Evolutionary conservation across 108 stramenopile genomes (phyloP).

Genomic region (Cyclostephanos tholiformis): DNA sequence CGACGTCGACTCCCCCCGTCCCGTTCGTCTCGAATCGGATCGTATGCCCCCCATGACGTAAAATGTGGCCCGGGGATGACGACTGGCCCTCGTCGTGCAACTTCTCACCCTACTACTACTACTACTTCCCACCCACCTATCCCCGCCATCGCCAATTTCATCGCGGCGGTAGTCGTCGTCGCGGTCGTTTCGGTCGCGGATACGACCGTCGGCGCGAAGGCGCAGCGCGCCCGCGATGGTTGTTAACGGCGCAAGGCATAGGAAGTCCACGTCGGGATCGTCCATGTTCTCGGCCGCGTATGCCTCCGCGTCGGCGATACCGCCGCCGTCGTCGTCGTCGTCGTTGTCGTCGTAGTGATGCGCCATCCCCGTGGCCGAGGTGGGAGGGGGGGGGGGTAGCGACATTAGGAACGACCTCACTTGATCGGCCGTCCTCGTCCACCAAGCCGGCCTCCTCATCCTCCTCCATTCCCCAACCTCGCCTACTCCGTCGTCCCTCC

Average conservation of each 20-base stretch:
- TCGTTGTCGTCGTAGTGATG: background rate
- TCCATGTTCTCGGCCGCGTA: constrained; percentile 24
- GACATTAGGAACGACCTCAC: constrained; percentile 29
- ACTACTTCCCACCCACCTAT: no score
- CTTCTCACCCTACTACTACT: no score
- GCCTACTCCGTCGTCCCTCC: no score
- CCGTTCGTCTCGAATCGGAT: constrained; percentile 26
- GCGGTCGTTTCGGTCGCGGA: background rate
- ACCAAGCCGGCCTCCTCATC: constrained; percentile 29
- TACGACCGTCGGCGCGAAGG: background rate
- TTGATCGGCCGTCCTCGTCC: constrained; percentile 28
- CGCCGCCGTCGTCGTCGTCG: background rate
- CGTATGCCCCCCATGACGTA: constrained; percentile 44
- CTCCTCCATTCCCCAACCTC: no score
- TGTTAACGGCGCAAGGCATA: constrained; percentile 38
- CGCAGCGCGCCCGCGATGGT: constrained; percentile 26
- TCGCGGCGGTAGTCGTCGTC: no score
- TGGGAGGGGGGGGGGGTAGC: constrained; percentile 15
- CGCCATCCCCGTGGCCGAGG: no score
- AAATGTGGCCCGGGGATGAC: constrained; percentile 5
- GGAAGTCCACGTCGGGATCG: constrained; percentile 36
- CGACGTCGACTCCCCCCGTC: constrained; percentile 42
- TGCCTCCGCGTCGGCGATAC: constrained; percentile 4
- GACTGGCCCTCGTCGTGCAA: no score
- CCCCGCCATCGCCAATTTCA: no score